Evolutionary conservation across 2,329 filamentous ascomycete species (phyloP), one percentile per base, ranked within the genome.

Genomic region (Aureobasidium pullulans): DNA sequence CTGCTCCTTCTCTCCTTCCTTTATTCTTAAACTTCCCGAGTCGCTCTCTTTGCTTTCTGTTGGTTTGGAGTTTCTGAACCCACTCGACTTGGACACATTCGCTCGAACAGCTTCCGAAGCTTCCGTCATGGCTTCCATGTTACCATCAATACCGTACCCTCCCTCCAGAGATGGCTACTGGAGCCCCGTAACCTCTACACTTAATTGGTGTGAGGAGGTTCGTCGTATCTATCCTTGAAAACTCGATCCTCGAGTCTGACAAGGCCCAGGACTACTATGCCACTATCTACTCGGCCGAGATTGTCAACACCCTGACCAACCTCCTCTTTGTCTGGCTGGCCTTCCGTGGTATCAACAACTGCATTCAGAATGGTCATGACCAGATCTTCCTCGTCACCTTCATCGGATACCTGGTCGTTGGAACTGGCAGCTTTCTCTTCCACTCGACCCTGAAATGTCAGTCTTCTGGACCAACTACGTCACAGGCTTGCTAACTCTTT

Each of bases 131-230:
- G 60, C 70, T 31, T 69, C 71, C 34, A 72, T 69, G 66, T 67
- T 78, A 1, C 76, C 75, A 40, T 76, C 75, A 11, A 67, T 79
- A 62, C 71, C 76, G 1, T 81, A 81, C 63, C 76, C 76, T 61
- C 79, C 81, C 11, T 71, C 79, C 29, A 68, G 77, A 58, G 75
- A 78, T 39, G 85, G 85, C 19, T 84, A 82, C 69, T 90, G 87
- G 86, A 81, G 79, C 6, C 83, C 85, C 23, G 84, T 87, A 59
- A 90, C 87, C 1, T 85, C 84, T 8, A 90, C 87, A 0, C 68
- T 90, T 46, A 89, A 91, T 70, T 91, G 88, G 81, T 92, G 88
- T 69, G 88, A 91, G 79, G 88, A 90, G 79, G 86, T 85, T 71
- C 62, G 71, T 62, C 42, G 15, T 7, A 19, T 56, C 29, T 8